Evolutionary conservation across 1,284 basidiomycete species (phyloP), one percentile per base, ranked within the genome.

Genomic region (Leccinum griseonigrum): DNA sequence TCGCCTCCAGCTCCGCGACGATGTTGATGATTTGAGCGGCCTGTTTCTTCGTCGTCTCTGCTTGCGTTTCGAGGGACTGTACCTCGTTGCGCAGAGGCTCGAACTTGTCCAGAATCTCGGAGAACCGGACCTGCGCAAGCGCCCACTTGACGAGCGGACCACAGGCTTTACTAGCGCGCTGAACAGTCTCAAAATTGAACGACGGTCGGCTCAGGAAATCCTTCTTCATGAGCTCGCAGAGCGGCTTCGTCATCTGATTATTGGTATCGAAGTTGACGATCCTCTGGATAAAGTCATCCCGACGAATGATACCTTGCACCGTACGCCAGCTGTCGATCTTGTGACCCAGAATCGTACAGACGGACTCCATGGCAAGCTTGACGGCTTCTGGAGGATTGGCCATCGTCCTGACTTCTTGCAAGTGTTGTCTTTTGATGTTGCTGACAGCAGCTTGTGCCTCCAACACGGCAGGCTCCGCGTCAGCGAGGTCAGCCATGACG

Each of bases 141-240:
- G 91, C 96, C 97, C 97, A 99, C 75, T 98, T 97, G 66, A 97
- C 97, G 43, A 99, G 86, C 22, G 97, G 97, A 52, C 97, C 97
- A 74, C 97, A 99, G 29, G 98, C 98, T 79, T 91, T 95, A 78
- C 93, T 96, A 28, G 97, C 97, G 62, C 92, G 91, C 71, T 99
- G 91, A 59, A 99, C 96, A 7, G 85, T 92, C 74, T 98, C 97
- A 73, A 95, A 99, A 76, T 96, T 98, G 83, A 90, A 99, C 3
- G 90, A 88, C 0, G 96, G 91, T 43, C 93, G 88, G 69, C 88
- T 91, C 67, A 99, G 82, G 82, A 94, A 99, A 66, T 99, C 96
- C 67, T 83, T 87, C 79, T 92, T 95, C 93, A 99, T 97, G 64
- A 86, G 80, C 56, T 98, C 96, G 38, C 97, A 92, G 31, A 98